Evolutionary conservation across 257 asterid genomes (phyloP), one percentile per base, ranked within the genome.

Genomic region (Nyctanthes arbortristis): DNA sequence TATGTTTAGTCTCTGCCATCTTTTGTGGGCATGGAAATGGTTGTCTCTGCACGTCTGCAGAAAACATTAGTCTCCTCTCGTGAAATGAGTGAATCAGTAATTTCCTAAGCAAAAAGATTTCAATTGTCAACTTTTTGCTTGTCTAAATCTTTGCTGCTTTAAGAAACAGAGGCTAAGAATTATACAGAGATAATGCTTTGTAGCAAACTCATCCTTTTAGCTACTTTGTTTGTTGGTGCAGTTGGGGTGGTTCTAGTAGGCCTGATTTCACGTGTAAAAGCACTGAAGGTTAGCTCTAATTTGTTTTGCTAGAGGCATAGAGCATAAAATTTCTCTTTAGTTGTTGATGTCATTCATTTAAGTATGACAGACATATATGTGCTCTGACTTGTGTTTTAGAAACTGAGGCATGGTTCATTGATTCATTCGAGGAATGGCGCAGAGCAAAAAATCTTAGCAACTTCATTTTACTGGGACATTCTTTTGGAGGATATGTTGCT

Each of bases 401-500:
- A 79, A 91, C 99, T 16, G 99, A 93, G 80, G 92, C 84, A 25
- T 93, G 99, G 92, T 86, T 86, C 68, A 81, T 84, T 22, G 92
- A 86, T 78, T 86, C 99, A 45, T 83, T 93, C 18, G 99, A 93
- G 84, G 96, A 87, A 79, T 93, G 99, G 99, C 93, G 99, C 62
- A 91, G 83, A 81, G 89, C 96, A 13, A 87, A 93, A 75, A 86
- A 89, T 47, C 85, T 93, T 59, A 85, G 80, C 84, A 89, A 91
- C 81, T 91, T 91, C 80, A 87, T 93, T 74, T 83, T 93, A 75
- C 97, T 93, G 49, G 99, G 99, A 28, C 99, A 93, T 81, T 93
- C 99, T 56, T 89, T 93, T 75, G 99, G 99, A 76, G 99, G 99
- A 34, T 93, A 93, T 78, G 87, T 93, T 72, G 96, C 96, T 67